Conservation (phyloP, 2,329 filamentous ascomycete species). For the Hypoxylon sp. region DNA sequence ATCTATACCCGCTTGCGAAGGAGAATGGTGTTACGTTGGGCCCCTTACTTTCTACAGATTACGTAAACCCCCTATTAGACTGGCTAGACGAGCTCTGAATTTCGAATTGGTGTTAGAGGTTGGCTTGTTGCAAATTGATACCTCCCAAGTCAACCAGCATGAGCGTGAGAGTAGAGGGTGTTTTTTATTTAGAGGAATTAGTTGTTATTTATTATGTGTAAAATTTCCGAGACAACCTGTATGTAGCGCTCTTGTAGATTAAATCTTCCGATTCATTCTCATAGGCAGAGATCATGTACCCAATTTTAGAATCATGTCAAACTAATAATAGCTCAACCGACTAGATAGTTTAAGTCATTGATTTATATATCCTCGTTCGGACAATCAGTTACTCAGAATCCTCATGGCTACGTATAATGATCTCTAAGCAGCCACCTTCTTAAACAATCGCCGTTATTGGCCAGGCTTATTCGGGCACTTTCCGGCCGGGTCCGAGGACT, state of each 20-base stretch:
- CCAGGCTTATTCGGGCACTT: not conserved
- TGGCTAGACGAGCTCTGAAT: slow-evolving; percentile 39
- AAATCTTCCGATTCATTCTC: not conserved
- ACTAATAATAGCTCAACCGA: not conserved
- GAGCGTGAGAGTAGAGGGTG: not conserved
- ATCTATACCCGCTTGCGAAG: slow-evolving; percentile 35
- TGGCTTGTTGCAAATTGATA: not conserved
- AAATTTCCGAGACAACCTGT: not conserved
- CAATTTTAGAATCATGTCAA: not conserved
- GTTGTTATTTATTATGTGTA: not conserved
- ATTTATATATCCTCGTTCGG: not conserved
- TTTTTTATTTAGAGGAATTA: not conserved
- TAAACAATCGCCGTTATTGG: not conserved
- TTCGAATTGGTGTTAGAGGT: not conserved
- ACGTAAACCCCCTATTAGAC: slow-evolving; percentile 35
- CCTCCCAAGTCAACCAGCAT: not conserved
- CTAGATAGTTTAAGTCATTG: not conserved
- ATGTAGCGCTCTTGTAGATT: not conserved
- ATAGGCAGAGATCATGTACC: not conserved
- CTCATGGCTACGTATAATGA: not conserved
- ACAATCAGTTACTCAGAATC: not conserved
- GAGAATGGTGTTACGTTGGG: slow-evolving; percentile 30
- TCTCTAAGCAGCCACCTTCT: not conserved
- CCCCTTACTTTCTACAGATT: slow-evolving; percentile 28
- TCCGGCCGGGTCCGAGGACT: not conserved